Evolutionary conservation across 176 grass and related monocot species (phyloP).

Genomic region (Raddia guianensis): DNA sequence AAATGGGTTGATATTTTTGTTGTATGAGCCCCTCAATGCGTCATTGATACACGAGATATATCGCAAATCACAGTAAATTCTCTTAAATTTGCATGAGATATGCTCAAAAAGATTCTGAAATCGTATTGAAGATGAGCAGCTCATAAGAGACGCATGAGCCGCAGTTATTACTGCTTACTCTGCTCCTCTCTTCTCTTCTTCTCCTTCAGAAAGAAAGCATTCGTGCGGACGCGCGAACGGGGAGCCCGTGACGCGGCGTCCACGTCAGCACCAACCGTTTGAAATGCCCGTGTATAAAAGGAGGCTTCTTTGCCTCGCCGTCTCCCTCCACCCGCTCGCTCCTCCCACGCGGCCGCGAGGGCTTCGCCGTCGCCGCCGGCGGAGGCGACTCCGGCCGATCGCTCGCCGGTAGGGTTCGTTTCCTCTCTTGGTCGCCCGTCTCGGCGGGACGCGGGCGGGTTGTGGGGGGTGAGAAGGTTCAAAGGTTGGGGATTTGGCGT

Average conservation of each 20-base stretch:
- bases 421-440: not conserved
- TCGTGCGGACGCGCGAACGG: not conserved
- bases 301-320: no score
- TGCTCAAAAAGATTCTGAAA: not conserved
- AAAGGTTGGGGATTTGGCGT: not conserved
- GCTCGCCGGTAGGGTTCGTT: not conserved
- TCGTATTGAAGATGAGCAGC: not conserved
- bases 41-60: no score
- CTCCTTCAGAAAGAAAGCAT: not conserved
- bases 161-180: not conserved
- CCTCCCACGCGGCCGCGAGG: not conserved
- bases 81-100: no score
- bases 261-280: conserved; percentile 16
- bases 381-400: no score
- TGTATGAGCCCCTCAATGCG: no score
- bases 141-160: conserved; percentile 26
- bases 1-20: no score
- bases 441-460: not conserved
- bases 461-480: not conserved
- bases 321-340: no score
- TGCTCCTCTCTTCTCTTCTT: not conserved
- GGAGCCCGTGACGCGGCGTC: conserved; percentile 37
- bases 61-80: no score
- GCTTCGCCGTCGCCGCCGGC: not conserved
- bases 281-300: no score